Conservation (phyloP, 2,329 filamentous ascomycete genomes). For the Cytospora schulzeri region DNA sequence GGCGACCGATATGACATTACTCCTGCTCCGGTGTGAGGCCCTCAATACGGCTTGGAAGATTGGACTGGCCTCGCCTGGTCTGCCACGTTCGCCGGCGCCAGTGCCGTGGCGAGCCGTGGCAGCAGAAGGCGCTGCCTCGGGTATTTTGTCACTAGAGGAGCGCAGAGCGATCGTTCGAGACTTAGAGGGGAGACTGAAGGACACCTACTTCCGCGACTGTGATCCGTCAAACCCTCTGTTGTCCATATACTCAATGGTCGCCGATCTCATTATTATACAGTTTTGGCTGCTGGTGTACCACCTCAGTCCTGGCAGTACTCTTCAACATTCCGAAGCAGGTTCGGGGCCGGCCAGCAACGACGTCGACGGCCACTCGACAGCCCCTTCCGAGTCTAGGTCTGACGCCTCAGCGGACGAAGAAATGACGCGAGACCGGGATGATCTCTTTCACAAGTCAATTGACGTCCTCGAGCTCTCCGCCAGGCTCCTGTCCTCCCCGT, state of each 20-base stretch:
- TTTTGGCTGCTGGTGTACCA: slow-evolving; percentile 24
- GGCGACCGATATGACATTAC: slow-evolving; percentile 53
- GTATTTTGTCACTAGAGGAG: not conserved
- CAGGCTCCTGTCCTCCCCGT: slow-evolving; percentile 64
- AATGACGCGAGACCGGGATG: slow-evolving; percentile 54
- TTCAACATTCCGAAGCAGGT: not conserved
- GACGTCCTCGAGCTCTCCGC: slow-evolving; percentile 69
- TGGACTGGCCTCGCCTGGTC: slow-evolving; percentile 11
- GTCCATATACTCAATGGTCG: not conserved
- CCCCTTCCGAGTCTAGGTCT: not conserved
- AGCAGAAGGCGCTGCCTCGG: not conserved
- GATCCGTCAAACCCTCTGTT: slow-evolving; percentile 11
- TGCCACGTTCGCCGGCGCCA: not conserved
- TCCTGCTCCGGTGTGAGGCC: slow-evolving; percentile 40
- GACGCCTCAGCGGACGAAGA: not conserved
- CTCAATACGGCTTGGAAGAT: slow-evolving; percentile 32
- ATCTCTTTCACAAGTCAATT: slow-evolving; percentile 70
- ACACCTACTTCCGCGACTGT: slow-evolving; percentile 12
- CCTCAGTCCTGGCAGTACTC: slow-evolving; percentile 2
- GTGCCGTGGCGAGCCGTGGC: not conserved
- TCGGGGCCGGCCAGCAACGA: not conserved
- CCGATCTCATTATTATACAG: slow-evolving; percentile 15
- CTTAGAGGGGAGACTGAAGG: slow-evolving; percentile 6
- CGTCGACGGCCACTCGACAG: not conserved
- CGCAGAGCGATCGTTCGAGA: slow-evolving; percentile 6